A percentile compares a stretch with the other conserved stretches of the same genome.
phyloP scores from a whole-genome alignment of 208 protist genomes.

The Endotrypanum monterogeii region DNA sequence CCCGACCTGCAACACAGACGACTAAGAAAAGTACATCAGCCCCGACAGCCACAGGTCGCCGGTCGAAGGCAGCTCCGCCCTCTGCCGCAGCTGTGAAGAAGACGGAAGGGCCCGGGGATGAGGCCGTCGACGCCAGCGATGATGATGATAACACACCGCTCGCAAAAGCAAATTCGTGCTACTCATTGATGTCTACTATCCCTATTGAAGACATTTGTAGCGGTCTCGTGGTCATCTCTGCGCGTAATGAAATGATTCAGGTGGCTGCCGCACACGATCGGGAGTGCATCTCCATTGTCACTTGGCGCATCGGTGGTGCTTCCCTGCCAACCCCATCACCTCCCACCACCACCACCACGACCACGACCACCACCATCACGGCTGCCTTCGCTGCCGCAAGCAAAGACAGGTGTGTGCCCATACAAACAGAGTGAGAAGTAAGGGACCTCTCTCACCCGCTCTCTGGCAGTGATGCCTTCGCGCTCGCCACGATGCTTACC shows the following conservation, averaged over 20 bases:
- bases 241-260: constrained; percentile 27
- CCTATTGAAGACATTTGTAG: constrained; percentile 32
- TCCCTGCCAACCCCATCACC: background rate
- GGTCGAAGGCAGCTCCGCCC: background rate
- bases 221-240: constrained; percentile 38
- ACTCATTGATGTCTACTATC: constrained; percentile 15
- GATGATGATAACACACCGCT: background rate
- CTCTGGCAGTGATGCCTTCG: background rate
- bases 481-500: background rate
- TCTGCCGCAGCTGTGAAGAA: background rate
- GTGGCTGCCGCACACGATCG: constrained; percentile 46
- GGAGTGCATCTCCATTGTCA: constrained; percentile 47
- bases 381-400: background rate
- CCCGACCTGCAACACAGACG: background rate
- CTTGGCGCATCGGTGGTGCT: constrained; percentile 31
- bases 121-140: background rate
- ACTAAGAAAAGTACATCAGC: background rate
- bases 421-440: background rate
- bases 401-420: background rate
- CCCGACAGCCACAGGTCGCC: background rate
- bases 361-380: background rate
- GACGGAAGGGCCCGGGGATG: background rate
- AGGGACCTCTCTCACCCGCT: background rate
- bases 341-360: background rate
- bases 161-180: background rate